Evolutionary conservation across 129 eudicot genomes (phyloP), one percentile per base, ranked within the genome.

Genomic region (Daucus carota): DNA sequence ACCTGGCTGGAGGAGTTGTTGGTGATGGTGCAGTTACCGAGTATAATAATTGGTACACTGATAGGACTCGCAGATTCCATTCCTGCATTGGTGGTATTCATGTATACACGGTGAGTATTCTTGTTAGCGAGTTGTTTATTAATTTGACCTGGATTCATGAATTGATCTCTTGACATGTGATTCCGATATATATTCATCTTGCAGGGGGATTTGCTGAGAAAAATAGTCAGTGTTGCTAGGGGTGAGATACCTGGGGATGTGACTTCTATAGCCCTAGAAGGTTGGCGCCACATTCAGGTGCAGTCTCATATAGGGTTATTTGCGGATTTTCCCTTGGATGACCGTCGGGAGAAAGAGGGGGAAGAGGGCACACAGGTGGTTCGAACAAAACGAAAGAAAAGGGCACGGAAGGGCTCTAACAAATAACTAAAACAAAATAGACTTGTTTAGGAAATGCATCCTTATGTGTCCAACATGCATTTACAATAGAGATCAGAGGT

Each of bases 251-350:
- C 70, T 29, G 70, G 70, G 16, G 70, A 63, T 63, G 70, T 63
- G 70, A 63, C 36, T 29, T 63, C 70, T 31, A 63, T 63, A 26
- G 70, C 70, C 70, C 34, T 31, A 28, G 70, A 63, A 31, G 70
- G 70, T 63, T 63, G 70, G 70, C 70, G 17, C 70, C 70, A 26
- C 70, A 63, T 63, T 63, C 70, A 63, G 38, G 70, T 26, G 70
- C 70, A 63, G 40, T 63, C 70, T 29, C 70, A 63, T 31, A 2
- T 29, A 15, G 70, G 70, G 38, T 63, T 63, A 22, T 63, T 63
- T 63, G 38, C 31, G 38, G 70, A 63, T 31, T 63, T 63, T 5
- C 20, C 38, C 22, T 6, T 5, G 2, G 70, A 63, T 1, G 38
- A 28, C 38, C 70, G 22, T 63, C 34, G 40, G 38, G 40, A 63